A percentile compares a stretch with the other conserved stretches of the same genome.
Conservation (phyloP, 2,329 filamentous ascomycete species). For the Pseudonectria buxi region DNA sequence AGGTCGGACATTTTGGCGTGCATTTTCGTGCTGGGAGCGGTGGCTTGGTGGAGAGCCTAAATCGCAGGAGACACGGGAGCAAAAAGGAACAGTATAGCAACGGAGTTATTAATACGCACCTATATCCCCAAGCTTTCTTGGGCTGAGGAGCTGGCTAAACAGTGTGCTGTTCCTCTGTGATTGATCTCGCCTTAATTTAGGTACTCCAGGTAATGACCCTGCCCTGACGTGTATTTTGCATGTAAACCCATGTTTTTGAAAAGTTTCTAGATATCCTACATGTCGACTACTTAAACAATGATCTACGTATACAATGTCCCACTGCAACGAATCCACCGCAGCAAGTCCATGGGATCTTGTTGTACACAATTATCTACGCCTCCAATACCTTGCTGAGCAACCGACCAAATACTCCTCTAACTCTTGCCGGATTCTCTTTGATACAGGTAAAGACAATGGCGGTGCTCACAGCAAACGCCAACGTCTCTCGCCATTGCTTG, state of each 20-base stretch:
- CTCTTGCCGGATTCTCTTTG: conserved; percentile 53
- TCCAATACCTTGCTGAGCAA: conserved; percentile 47
- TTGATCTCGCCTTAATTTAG: too few relatives aligned
- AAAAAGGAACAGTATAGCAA: background rate
- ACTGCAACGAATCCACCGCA: too few relatives aligned
- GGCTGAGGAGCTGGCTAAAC: too few relatives aligned
- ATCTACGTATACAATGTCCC: too few relatives aligned
- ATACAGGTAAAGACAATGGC: conserved; percentile 65
- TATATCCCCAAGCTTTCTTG: too few relatives aligned
- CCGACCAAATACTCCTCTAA: conserved; percentile 62
- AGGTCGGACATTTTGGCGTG: conserved; percentile 67
- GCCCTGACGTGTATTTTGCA: too few relatives aligned
- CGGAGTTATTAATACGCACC: background rate
- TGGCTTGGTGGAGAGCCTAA: conserved; percentile 35
- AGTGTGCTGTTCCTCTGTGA: too few relatives aligned
- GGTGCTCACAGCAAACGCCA: conserved; percentile 59
- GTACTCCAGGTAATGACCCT: too few relatives aligned
- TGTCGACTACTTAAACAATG: too few relatives aligned
- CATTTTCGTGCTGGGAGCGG: conserved; percentile 65
- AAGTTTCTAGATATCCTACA: too few relatives aligned
- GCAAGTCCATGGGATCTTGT: too few relatives aligned
- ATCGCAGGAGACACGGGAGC: background rate
- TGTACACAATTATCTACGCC: conserved; percentile 15
- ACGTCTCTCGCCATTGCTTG: conserved; percentile 60
- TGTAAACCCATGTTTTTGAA: too few relatives aligned